phyloP scores from a whole-genome alignment of 202 grass and related monocot genomes.

The Setaria italica region DNA sequence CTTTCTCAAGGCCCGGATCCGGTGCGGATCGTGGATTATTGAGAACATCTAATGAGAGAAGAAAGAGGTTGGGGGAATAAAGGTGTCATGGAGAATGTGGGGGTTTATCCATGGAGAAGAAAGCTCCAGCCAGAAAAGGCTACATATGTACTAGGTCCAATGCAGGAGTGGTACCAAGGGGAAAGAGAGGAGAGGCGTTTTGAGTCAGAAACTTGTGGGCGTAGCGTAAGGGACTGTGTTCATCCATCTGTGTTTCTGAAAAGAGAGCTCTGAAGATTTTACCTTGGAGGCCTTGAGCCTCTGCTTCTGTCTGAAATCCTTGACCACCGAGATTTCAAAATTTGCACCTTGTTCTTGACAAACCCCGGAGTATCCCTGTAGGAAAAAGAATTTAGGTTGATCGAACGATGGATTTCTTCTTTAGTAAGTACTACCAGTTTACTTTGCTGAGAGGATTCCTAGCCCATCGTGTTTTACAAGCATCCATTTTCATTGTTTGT shows the following conservation, averaged over 20 bases:
- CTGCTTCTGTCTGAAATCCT: conserved; percentile 3
- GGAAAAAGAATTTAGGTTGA: neutral
- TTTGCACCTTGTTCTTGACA: neutral
- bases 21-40: conserved; percentile 9
- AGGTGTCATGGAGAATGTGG: neutral
- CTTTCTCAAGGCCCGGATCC: neutral
- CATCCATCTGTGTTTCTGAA: neutral
- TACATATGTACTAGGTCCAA: neutral
- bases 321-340: neutral
- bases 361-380: neutral
- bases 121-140: neutral
- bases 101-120: conserved; percentile 17
- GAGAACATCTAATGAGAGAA: neutral
- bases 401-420: neutral
- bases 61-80: neutral
- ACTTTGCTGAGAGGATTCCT: neutral
- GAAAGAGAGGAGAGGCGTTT: neutral
- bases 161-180: neutral
- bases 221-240: neutral
- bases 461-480: neutral
- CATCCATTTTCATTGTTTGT: neutral
- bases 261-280: conserved; percentile 17
- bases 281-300: neutral
- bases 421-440: neutral
- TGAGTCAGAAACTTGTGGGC: neutral